phyloP scores from a whole-genome alignment of 805 yeast species.

The Pichia manshurica region DNA sequence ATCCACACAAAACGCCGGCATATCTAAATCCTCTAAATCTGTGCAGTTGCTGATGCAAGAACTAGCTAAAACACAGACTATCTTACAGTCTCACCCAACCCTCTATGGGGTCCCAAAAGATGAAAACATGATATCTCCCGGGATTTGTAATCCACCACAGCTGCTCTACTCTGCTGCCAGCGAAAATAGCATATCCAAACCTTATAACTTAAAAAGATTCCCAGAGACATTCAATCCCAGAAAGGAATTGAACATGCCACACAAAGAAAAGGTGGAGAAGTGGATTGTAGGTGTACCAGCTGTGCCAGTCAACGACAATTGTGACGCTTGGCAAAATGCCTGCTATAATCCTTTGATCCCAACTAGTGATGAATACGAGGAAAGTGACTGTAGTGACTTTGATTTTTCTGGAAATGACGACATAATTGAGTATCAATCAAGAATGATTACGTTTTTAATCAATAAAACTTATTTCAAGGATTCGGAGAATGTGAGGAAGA shows the following conservation, averaged over 20 bases:
- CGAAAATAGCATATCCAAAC: background rate
- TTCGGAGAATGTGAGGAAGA: conserved; percentile 14
- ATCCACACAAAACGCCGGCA: background rate
- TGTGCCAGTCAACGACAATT: conserved; percentile 22
- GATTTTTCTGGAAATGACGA: conserved; percentile 39
- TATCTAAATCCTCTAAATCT: background rate
- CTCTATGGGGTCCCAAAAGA: background rate
- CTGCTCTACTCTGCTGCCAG: background rate
- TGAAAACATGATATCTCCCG: background rate
- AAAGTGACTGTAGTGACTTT: conserved; percentile 13
- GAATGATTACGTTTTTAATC: conserved; percentile 42
- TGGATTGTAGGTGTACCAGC: conserved; percentile 63
- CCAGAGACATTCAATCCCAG: conserved; percentile 58
- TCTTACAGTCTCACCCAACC: background rate
- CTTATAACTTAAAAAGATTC: conserved; percentile 20
- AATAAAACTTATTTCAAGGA: conserved; percentile 35
- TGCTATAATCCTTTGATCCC: conserved; percentile 46
- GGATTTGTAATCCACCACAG: background rate
- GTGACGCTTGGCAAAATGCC: conserved; percentile 32
- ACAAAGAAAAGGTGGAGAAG: conserved; percentile 54
- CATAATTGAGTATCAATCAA: conserved; percentile 47
- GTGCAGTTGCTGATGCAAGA: conserved; percentile 1
- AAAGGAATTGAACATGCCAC: conserved; percentile 55
- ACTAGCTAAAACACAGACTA: background rate
- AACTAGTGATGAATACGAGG: conserved; percentile 21